Conservation (phyloP, 192 early-diverging fungal species). For the Coemansia sp. region DNA sequence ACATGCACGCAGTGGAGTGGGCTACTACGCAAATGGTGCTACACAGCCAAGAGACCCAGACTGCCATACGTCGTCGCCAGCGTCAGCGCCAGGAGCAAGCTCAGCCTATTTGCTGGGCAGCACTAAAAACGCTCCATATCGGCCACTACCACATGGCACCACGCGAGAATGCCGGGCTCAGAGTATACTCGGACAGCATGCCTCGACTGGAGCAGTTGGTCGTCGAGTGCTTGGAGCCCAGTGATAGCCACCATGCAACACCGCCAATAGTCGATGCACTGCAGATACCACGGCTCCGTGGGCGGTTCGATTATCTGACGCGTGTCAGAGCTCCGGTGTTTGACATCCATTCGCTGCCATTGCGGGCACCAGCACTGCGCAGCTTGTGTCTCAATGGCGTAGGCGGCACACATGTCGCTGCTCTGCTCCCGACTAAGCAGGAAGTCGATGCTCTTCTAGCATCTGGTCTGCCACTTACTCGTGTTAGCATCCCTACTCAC, state of each 20-base stretch:
- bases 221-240: slow-evolving; percentile 25
- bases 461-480: slow-evolving; percentile 17
- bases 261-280: slow-evolving; percentile 12
- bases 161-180: slow-evolving; percentile 24
- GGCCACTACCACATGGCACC: slow-evolving; percentile 24
- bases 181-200: slow-evolving; percentile 26
- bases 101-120: slow-evolving; percentile 11
- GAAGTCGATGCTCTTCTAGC: slow-evolving; percentile 22
- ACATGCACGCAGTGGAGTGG: slow-evolving; percentile 25
- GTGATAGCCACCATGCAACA: slow-evolving; percentile 26
- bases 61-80: not conserved
- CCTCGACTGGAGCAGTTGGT: slow-evolving; percentile 15
- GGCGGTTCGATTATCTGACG: slow-evolving; percentile 14
- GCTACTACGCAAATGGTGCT: slow-evolving; percentile 21
- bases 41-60: slow-evolving; percentile 15
- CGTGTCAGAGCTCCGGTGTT: slow-evolving; percentile 30
- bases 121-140: slow-evolving; percentile 14
- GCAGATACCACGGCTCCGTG: slow-evolving; percentile 26
- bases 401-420: slow-evolving; percentile 12
- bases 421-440: slow-evolving; percentile 15
- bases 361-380: slow-evolving; percentile 19
- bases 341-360: slow-evolving; percentile 21
- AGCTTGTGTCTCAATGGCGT: slow-evolving; percentile 17
- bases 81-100: slow-evolving; percentile 1
- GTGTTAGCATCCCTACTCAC: not conserved